Conservation (phyloP, 1,284 basidiomycete species). For the Amylostereum chailletii region DNA sequence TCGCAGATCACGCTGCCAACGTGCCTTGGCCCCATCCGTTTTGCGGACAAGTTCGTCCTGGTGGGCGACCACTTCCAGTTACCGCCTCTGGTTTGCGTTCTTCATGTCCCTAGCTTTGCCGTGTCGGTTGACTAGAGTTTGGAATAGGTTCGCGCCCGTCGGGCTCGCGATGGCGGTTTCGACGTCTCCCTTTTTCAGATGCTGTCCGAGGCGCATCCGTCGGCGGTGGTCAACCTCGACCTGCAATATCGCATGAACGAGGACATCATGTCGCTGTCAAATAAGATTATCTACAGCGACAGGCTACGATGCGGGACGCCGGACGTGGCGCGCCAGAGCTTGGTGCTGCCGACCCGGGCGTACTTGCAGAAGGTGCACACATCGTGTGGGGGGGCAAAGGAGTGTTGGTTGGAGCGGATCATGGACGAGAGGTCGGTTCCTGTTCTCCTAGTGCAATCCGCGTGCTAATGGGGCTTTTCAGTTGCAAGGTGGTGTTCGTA, state of each 20-base stretch:
- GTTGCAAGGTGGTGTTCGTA: slow-evolving; percentile 54
- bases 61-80: slow-evolving; percentile 98
- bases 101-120: no score
- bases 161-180: slow-evolving; percentile 78
- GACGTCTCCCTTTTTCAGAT: slow-evolving; percentile 87
- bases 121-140: no score
- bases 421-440: slow-evolving; percentile 51
- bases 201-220: slow-evolving; percentile 79
- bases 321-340: slow-evolving; percentile 49
- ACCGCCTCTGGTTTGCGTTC: slow-evolving; percentile 66
- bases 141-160: slow-evolving; percentile 41
- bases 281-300: slow-evolving; percentile 80
- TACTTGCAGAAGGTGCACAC: slow-evolving; percentile 35
- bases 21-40: slow-evolving; percentile 87
- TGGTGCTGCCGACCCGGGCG: slow-evolving; percentile 44
- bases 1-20: slow-evolving; percentile 97
- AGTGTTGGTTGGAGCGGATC: slow-evolving; percentile 69
- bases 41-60: slow-evolving; percentile 85
- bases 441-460: no score
- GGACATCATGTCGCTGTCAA: slow-evolving; percentile 93
- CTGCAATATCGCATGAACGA: slow-evolving; percentile 96
- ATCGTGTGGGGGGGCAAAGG: slow-evolving; percentile 16
- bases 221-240: slow-evolving; percentile 75
- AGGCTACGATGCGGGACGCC: slow-evolving; percentile 75
- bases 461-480: no score